Evolutionary conservation across 1,139 yeast genomes (phyloP).

Genomic region (Hanseniaspora sp.): DNA sequence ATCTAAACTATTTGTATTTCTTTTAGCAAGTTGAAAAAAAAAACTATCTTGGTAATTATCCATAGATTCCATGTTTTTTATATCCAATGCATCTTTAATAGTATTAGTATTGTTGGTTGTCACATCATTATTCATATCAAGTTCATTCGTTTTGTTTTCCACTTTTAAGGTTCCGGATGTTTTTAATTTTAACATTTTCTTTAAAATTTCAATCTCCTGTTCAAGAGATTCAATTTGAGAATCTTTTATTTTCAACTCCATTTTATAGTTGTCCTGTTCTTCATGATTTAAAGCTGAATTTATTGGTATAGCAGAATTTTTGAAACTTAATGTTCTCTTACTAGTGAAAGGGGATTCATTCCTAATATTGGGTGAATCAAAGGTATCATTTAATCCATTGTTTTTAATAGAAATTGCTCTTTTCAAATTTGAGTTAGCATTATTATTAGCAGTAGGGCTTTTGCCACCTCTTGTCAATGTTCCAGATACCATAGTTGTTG

Average conservation of each 20-base stretch:
- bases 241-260: conserved; percentile 32
- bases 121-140: not conserved
- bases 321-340: not conserved
- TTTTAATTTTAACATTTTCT: conserved; percentile 19
- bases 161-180: conserved; percentile 9
- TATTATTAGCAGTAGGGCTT: conserved; percentile 1
- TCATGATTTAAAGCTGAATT: not conserved
- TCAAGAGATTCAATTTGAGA: conserved; percentile 33
- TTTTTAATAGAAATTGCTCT: conserved; percentile 14
- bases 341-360: not conserved
- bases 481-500: not conserved
- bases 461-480: conserved; percentile 3
- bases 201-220: conserved; percentile 30
- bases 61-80: not conserved
- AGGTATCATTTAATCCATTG: not conserved
- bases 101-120: not conserved
- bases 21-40: conserved; percentile 13
- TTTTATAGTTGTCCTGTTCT: conserved; percentile 10
- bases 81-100: conserved; percentile 5
- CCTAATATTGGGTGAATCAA: not conserved
- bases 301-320: not conserved
- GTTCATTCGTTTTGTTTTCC: not conserved
- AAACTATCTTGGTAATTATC: conserved; percentile 11
- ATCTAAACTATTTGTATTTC: conserved; percentile 10
- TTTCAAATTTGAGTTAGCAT: not conserved